phyloP scores from a whole-genome alignment of 202 grass and related monocot species.

The Eragrostis tef region DNA sequence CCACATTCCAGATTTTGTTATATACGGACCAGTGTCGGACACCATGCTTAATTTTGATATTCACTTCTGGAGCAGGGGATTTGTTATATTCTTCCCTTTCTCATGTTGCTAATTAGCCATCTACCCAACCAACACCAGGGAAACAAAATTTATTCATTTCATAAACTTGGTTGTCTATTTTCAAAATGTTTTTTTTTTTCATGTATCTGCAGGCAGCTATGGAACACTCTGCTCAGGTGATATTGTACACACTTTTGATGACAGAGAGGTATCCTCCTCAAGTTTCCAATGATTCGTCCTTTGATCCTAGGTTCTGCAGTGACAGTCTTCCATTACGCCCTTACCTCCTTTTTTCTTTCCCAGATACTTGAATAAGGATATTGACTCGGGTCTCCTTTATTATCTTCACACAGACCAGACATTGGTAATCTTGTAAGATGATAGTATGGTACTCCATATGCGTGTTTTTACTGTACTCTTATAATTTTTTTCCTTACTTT shows the following conservation, averaged over 20 bases:
- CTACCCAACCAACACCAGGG: background rate
- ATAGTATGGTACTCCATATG: slow-evolving; percentile 43
- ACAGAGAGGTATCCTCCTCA: slow-evolving; percentile 70
- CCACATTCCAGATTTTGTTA: background rate
- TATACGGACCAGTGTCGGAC: background rate
- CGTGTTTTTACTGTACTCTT: slow-evolving; percentile 34
- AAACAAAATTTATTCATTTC: slow-evolving; percentile 10
- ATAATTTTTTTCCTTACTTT: slow-evolving; percentile 39
- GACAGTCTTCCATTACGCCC: slow-evolving; percentile 29
- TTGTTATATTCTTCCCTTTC: slow-evolving; percentile 36
- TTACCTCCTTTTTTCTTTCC: slow-evolving; percentile 43
- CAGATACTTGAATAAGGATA: slow-evolving; percentile 86
- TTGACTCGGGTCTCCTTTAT: slow-evolving; percentile 89
- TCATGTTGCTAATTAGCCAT: background rate
- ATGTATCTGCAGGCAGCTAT: slow-evolving; percentile 59
- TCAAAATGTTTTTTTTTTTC: slow-evolving; percentile 22
- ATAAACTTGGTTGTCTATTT: slow-evolving; percentile 42
- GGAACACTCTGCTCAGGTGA: slow-evolving; percentile 90
- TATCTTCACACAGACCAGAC: slow-evolving; percentile 92
- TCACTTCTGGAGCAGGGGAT: slow-evolving; percentile 34
- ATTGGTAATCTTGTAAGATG: slow-evolving; percentile 61
- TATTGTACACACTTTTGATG: slow-evolving; percentile 94
- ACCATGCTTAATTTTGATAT: slow-evolving; percentile 24
- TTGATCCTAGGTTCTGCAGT: slow-evolving; percentile 39
- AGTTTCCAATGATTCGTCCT: slow-evolving; percentile 34